Evolutionary conservation across 805 yeast genomes (phyloP).

Genomic region (Myxozyma sirexii): DNA sequence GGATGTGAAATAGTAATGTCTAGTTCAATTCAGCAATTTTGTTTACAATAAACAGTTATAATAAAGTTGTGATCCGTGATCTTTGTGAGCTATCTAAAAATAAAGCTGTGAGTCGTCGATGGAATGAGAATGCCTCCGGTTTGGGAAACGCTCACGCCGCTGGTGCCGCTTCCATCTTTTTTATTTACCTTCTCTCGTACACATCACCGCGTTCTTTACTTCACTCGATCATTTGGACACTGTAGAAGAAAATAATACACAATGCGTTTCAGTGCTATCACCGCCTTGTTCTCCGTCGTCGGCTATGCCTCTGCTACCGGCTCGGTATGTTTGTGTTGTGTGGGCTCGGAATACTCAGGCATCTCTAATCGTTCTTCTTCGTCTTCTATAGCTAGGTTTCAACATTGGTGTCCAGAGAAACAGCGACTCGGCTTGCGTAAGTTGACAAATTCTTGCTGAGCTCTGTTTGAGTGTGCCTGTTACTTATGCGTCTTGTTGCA

Average conservation of each 20-base stretch:
- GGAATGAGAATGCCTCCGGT: conserved; percentile 7
- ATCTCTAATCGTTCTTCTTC: not conserved
- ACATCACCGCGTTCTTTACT: not conserved
- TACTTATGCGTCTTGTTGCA: not conserved
- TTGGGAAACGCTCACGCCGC: conserved; percentile 9
- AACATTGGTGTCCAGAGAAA: conserved; percentile 82
- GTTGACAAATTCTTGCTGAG: not conserved
- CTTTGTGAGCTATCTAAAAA: conserved; percentile 3
- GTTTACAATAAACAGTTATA: not conserved
- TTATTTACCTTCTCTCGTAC: not conserved
- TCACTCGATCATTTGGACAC: not conserved
- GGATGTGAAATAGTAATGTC: no score
- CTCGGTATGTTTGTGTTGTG: conserved; percentile 35
- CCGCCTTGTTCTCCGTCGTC: conserved; percentile 48
- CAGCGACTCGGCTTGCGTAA: conserved; percentile 34
- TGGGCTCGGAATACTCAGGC: conserved; percentile 1
- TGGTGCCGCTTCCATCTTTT: conserved; percentile 3
- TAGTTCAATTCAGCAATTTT: no score
- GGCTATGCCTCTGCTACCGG: conserved; percentile 62
- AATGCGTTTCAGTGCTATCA: conserved; percentile 47
- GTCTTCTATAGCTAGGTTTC: conserved; percentile 64
- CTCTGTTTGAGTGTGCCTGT: not conserved
- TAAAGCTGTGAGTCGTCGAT: conserved; percentile 8
- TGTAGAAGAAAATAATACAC: no score
- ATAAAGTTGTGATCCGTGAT: not conserved